Conservation (phyloP, 2,329 filamentous ascomycete species). For the Pyrenochaeta sp. region DNA sequence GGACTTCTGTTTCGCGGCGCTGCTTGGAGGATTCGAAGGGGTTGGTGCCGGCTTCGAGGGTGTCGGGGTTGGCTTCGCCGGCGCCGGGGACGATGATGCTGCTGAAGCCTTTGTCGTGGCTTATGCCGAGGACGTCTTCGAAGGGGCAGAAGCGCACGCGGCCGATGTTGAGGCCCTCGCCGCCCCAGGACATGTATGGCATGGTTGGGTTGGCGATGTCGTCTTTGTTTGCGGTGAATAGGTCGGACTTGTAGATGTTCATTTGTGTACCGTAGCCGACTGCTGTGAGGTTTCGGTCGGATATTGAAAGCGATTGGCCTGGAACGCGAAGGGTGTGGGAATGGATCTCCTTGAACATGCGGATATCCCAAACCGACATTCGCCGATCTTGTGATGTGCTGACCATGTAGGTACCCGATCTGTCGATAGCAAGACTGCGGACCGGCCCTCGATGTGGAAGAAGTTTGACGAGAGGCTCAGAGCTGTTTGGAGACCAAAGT, state of each 20-base stretch:
- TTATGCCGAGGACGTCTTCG: slow-evolving; percentile 88
- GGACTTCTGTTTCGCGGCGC: slow-evolving; percentile 90
- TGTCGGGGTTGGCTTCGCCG: slow-evolving; percentile 97
- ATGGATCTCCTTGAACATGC: slow-evolving; percentile 92
- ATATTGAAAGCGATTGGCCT: slow-evolving; percentile 84
- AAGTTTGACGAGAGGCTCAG: slow-evolving; percentile 87
- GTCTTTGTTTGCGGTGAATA: slow-evolving; percentile 79
- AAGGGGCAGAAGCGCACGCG: slow-evolving; percentile 91
- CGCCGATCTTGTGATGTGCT: slow-evolving; percentile 87
- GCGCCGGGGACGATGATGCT: slow-evolving; percentile 90
- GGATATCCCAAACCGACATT: slow-evolving; percentile 95
- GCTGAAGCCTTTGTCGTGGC: slow-evolving; percentile 85
- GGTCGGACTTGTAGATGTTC: slow-evolving; percentile 82
- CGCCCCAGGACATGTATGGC: slow-evolving; percentile 93
- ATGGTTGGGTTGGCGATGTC: slow-evolving; percentile 77
- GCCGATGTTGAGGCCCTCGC: slow-evolving; percentile 81
- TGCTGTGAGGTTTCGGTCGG: slow-evolving; percentile 85
- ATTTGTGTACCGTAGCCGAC: slow-evolving; percentile 91
- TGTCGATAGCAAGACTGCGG: slow-evolving; percentile 81
- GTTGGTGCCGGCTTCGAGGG: slow-evolving; percentile 78
- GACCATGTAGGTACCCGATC: slow-evolving; percentile 94
- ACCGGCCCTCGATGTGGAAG: slow-evolving; percentile 90
- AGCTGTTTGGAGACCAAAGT: slow-evolving; percentile 92
- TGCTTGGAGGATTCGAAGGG: slow-evolving; percentile 94
- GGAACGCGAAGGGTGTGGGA: slow-evolving; percentile 86